These are phyloP conservation scores for Tilletia indica DNA, from an alignment of 1,284 basidiomycete species.

Conservation along the genomic window DNA sequence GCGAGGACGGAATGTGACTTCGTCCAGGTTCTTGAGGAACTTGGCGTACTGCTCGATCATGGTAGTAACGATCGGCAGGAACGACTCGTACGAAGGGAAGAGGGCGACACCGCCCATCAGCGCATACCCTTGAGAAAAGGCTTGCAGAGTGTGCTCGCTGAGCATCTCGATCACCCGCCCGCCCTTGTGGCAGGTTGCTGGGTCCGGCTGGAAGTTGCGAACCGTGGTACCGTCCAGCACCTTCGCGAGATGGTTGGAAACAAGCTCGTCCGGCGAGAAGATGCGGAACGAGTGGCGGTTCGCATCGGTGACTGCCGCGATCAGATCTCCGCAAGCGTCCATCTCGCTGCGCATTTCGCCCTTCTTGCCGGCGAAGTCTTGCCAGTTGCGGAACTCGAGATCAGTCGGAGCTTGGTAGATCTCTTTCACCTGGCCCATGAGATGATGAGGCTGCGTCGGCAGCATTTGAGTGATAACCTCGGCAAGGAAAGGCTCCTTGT, in stretches of 20 bases:
- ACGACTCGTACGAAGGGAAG: conserved; percentile 85
- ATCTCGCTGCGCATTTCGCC: conserved; percentile 64
- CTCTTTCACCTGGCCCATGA: conserved; percentile 64
- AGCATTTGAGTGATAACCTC: conserved; percentile 62
- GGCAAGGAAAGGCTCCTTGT: conserved; percentile 59
- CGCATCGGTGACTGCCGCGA: conserved; percentile 60
- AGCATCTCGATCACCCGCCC: conserved; percentile 83
- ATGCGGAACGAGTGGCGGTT: conserved; percentile 77
- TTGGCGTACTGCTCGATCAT: conserved; percentile 70
- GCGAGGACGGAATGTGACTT: conserved; percentile 72
- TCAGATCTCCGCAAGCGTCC: conserved; percentile 68
- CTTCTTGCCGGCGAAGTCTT: conserved; percentile 62
- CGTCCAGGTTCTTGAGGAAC: conserved; percentile 70
- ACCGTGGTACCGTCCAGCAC: conserved; percentile 60
- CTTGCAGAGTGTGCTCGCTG: conserved; percentile 82
- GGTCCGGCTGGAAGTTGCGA: conserved; percentile 81
- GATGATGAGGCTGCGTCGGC: conserved; percentile 63
- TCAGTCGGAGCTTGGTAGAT: conserved; percentile 34
- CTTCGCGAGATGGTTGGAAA: conserved; percentile 81
- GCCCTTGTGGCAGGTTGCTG: conserved; percentile 61
- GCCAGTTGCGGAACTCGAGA: conserved; percentile 69
- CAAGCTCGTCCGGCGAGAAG: conserved; percentile 87
- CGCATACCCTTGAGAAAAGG: conserved; percentile 81
- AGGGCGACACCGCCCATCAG: conserved; percentile 72
- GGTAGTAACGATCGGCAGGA: conserved; percentile 66